Percentiles rank a stretch among this genome's conserved stretches.
phyloP scores from a whole-genome alignment of 1,284 basidiomycete genomes.

The Tylopilus orsonianus region DNA sequence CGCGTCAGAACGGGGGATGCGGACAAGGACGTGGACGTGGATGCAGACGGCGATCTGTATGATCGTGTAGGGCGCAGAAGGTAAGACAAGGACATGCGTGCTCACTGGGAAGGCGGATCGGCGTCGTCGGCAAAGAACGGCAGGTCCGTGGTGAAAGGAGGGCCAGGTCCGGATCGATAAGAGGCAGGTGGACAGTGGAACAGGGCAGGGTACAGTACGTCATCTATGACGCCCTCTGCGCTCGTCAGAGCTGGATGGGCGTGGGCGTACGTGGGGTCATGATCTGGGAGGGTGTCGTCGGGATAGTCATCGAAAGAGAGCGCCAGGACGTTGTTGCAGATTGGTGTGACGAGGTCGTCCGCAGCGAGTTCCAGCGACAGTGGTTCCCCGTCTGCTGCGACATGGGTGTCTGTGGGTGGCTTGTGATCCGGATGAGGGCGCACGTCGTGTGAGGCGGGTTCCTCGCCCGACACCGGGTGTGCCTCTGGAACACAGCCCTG shows the following conservation, averaged over 20 bases:
- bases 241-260: not conserved
- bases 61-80: not conserved
- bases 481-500: too few relatives aligned
- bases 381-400: too few relatives aligned
- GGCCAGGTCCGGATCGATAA: not conserved
- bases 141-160: too few relatives aligned
- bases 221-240: not conserved
- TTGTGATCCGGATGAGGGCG: too few relatives aligned
- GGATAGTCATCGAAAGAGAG: slow-evolving; percentile 2
- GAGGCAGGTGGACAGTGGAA: not conserved
- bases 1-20: slow-evolving; percentile 6
- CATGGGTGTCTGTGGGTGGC: too few relatives aligned
- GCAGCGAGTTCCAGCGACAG: too few relatives aligned
- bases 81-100: not conserved
- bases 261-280: not conserved
- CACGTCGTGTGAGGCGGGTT: too few relatives aligned
- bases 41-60: slow-evolving; percentile 6
- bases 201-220: not conserved
- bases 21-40: slow-evolving; percentile 5
- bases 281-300: not conserved
- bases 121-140: too few relatives aligned
- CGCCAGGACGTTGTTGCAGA: not conserved
- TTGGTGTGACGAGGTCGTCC: not conserved
- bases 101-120: slow-evolving; percentile 1
- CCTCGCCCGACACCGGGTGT: too few relatives aligned